These are phyloP conservation scores for Phytophthora fragariaefolia DNA, from an alignment of 352 stramenopile genomes.

Conservation along the genomic window DNA sequence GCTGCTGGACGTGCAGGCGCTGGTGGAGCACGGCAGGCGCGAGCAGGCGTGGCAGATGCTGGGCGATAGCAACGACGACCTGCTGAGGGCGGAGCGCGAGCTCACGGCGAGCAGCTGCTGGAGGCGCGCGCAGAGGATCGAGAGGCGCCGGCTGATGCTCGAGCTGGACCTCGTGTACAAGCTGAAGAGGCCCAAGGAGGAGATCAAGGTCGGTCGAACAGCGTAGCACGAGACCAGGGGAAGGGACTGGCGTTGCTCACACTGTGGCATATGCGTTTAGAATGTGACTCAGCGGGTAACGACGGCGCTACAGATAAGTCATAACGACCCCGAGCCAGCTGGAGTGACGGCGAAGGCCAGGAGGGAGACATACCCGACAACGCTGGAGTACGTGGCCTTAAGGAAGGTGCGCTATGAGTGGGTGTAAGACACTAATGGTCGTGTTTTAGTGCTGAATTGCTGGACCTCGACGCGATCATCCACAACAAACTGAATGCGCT, in stretches of 20 bases:
- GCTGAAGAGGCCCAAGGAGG: conserved; percentile 33
- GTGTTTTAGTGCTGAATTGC: conserved; percentile 17
- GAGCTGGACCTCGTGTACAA: conserved; percentile 50
- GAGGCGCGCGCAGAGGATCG: conserved; percentile 41
- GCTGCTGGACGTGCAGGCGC: conserved; percentile 46
- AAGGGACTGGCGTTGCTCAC: conserved; percentile 9
- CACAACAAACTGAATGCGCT: conserved; percentile 21
- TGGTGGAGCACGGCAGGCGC: conserved; percentile 31
- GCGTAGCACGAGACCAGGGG: not conserved
- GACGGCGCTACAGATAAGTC: conserved; percentile 27
- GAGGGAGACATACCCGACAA: conserved; percentile 34
- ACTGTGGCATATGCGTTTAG: conserved; percentile 25
- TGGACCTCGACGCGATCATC: conserved; percentile 33
- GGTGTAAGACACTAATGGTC: not conserved
- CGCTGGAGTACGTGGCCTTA: conserved; percentile 4
- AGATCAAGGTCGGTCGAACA: conserved; percentile 22
- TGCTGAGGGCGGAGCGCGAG: conserved; percentile 32
- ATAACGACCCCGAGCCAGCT: conserved; percentile 34
- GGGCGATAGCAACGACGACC: conserved; percentile 10
- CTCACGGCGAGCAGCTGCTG: conserved; percentile 28
- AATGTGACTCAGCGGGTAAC: conserved; percentile 32
- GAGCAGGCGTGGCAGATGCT: conserved; percentile 31
- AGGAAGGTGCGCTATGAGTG: not conserved
- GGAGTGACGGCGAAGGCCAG: conserved; percentile 22
- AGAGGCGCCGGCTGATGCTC: conserved; percentile 42